Evolutionary conservation across 2,329 filamentous ascomycete species (phyloP).

Genomic region (Pseudocercospora crystallina): DNA sequence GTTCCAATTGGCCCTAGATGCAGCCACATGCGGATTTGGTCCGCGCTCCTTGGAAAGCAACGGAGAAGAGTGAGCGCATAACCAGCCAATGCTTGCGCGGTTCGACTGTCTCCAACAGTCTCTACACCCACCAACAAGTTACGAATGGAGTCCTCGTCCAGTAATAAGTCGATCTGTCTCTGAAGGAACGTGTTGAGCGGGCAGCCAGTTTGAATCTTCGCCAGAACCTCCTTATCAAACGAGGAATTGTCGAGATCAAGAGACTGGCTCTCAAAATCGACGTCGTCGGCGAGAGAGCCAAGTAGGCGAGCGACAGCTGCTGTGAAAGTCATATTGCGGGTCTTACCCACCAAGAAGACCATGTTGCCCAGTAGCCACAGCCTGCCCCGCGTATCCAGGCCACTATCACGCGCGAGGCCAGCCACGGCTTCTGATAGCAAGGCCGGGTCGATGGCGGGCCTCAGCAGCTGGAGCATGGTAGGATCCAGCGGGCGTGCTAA

Average conservation of each 20-base stretch:
- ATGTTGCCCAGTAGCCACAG: conserved; percentile 61
- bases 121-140: conserved; percentile 30
- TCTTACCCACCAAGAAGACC: conserved; percentile 43
- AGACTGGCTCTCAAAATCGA: conserved; percentile 50
- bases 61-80: conserved; percentile 83
- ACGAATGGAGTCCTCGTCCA: conserved; percentile 73
- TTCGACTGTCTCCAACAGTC: conserved; percentile 41
- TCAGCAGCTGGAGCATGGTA: conserved; percentile 28
- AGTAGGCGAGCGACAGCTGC: conserved; percentile 56
- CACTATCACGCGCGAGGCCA: conserved; percentile 1
- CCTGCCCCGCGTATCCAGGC: conserved; percentile 38
- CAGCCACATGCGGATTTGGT: conserved; percentile 92
- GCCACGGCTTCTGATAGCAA: conserved; percentile 23
- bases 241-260: conserved; percentile 33
- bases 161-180: conserved; percentile 66
- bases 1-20: conserved; percentile 62
- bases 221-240: conserved; percentile 49
- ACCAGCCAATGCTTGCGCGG: conserved; percentile 74
- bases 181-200: conserved; percentile 55
- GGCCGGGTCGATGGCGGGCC: conserved; percentile 24
- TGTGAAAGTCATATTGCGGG: conserved; percentile 48
- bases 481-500: conserved; percentile 29
- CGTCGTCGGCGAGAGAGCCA: conserved; percentile 56
- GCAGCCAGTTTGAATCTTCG: conserved; percentile 26
- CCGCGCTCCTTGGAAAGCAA: conserved; percentile 76